These are phyloP conservation scores for Rhizomucor miehei DNA, from an alignment of 371 early-diverging fungal species.

Conservation along the genomic window DNA sequence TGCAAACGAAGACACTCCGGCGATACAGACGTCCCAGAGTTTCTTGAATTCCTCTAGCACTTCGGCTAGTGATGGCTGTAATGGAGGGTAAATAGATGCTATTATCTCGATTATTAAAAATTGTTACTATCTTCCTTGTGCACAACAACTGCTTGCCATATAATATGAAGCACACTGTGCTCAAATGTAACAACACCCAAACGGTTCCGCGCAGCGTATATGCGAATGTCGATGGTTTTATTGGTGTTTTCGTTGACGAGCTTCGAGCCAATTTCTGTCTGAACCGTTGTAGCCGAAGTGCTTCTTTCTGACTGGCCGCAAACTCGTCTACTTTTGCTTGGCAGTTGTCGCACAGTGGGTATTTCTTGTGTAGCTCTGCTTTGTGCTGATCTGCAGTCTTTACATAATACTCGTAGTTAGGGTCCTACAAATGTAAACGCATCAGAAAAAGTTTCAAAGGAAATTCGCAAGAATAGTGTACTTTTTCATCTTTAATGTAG, in stretches of 20 bases:
- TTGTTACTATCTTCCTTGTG: neutral
- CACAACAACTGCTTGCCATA: conserved; percentile 2
- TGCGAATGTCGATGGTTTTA: conserved; percentile 4
- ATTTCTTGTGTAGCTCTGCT: conserved; percentile 14
- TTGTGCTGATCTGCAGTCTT: conserved; percentile 15
- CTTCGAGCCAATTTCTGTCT: conserved; percentile 13
- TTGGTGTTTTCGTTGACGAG: conserved; percentile 8
- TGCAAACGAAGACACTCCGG: neutral
- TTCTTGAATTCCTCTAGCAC: neutral
- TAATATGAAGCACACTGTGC: neutral
- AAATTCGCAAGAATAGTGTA: neutral
- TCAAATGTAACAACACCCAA: conserved; percentile 3
- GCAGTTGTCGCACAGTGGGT: conserved; percentile 21
- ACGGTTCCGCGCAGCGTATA: conserved; percentile 3
- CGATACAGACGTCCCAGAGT: neutral
- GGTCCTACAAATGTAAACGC: conserved; percentile 10
- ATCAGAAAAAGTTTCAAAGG: neutral
- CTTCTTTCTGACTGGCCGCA: conserved; percentile 10
- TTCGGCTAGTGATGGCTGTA: neutral
- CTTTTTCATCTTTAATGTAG: conserved; percentile 20
- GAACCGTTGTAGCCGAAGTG: conserved; percentile 11
- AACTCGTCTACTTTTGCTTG: conserved; percentile 12
- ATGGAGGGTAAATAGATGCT: neutral
- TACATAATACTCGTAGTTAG: conserved; percentile 9
- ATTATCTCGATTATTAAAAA: neutral